Conservation (phyloP, 441 rosid species). For the Jatropha multifida region DNA sequence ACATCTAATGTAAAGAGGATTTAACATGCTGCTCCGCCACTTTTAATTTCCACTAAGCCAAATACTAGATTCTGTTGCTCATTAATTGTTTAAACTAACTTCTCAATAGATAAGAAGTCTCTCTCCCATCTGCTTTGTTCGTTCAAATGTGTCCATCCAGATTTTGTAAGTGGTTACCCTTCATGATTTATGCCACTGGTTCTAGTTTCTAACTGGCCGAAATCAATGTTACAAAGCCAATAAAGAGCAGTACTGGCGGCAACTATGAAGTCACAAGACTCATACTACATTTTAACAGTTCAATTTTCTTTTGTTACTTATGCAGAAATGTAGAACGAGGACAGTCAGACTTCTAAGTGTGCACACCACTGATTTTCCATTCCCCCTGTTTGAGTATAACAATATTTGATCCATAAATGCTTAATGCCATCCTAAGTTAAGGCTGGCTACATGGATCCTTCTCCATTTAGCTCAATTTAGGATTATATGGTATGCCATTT, state of each 20-base stretch:
- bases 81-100: neutral
- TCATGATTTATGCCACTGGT: neutral
- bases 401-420: neutral
- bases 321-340: conserved; percentile 16
- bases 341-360: conserved; percentile 17
- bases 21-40: neutral
- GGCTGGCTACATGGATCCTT: neutral
- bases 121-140: neutral
- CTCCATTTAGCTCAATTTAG: neutral
- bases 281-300: neutral
- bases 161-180: neutral
- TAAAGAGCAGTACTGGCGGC: conserved; percentile 17
- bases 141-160: neutral
- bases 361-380: conserved; percentile 15
- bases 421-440: neutral
- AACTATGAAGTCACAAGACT: conserved; percentile 8
- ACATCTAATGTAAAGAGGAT: neutral
- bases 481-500: neutral
- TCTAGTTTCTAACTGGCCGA: neutral
- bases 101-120: neutral
- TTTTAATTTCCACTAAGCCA: too few species aligned
- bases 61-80: neutral
- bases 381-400: neutral
- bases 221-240: neutral
- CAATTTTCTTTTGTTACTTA: conserved; percentile 19